Evolutionary conservation across 805 yeast genomes (phyloP), one percentile per base, ranked within the genome.

Genomic region (Phaffomyces antillensis): DNA sequence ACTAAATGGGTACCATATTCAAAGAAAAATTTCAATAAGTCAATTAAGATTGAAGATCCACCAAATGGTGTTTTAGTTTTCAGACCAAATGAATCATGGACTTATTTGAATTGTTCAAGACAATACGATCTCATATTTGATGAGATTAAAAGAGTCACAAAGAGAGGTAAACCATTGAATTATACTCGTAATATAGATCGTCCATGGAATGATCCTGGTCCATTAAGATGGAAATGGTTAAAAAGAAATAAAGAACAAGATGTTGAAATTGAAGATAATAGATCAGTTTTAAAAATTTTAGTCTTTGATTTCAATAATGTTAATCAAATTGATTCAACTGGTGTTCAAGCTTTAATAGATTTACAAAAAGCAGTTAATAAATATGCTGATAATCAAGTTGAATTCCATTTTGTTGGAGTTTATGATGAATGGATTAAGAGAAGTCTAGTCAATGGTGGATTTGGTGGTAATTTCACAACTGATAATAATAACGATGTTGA

Each of bases 151-250:
- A 62, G 66, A 37, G 45, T 59, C 10, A 86, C 95, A 2, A 74
- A 74, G 53, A 75, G 84, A 42, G 89, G 89, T 26, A 70, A 72
- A 42, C 52, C 67, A n/a, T 51, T 61, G 9, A 52, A 50, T 7
- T 56, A 53, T n/a, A 50, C 59, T 41, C 62, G 54, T 45, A 58
- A 69, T 54, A 52, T 69, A 46, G 82, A 83, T 45, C 75, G 89
- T 51, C 90, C 96, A 17, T 90, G 96, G 96, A 89, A 89, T 60
- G 91, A 89, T 58, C 89, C 89, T 16, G 95, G 95, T 51, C 86
- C 79, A 31, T 66, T 70, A 31, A 49, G 49, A 3, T 58, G 61
- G 47, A 37, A 31, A 15, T 37, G 44, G 18, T 56, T 55, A 37
- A 52, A 54, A 48, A 53, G 47, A 30, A 51, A 56, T 30, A 34